phyloP scores from a whole-genome alignment of 2,329 filamentous ascomycete species.

The Penicillium digitatum region DNA sequence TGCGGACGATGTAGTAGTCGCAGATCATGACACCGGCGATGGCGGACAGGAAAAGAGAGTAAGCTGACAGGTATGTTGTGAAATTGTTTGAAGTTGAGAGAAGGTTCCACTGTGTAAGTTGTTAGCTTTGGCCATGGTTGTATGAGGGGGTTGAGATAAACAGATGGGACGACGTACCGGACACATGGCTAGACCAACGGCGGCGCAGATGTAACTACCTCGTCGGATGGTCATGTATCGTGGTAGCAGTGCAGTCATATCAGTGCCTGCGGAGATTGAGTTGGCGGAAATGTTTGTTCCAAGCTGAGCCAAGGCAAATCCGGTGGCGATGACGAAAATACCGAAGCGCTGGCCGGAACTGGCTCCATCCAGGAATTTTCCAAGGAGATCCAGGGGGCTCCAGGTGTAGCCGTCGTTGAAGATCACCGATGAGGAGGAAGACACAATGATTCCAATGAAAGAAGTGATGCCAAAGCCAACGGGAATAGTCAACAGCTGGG shows the following conservation, averaged over 20 bases:
- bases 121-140: slow-evolving; percentile 10
- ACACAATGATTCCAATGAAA: slow-evolving; percentile 79
- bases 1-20: slow-evolving; percentile 84
- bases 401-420: slow-evolving; percentile 62
- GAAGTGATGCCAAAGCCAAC: slow-evolving; percentile 71
- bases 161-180: slow-evolving; percentile 49
- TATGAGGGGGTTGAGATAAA: background rate
- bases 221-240: slow-evolving; percentile 80
- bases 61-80: slow-evolving; percentile 85
- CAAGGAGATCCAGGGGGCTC: slow-evolving; percentile 67
- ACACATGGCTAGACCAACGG: slow-evolving; percentile 77
- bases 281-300: slow-evolving; percentile 87
- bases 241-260: slow-evolving; percentile 75
- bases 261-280: slow-evolving; percentile 75
- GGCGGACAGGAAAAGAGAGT: slow-evolving; percentile 88
- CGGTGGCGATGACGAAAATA: slow-evolving; percentile 67
- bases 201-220: slow-evolving; percentile 79
- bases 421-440: slow-evolving; percentile 62
- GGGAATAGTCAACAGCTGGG: slow-evolving; percentile 73
- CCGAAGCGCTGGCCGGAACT: slow-evolving; percentile 66
- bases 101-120: slow-evolving; percentile 54
- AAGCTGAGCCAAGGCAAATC: slow-evolving; percentile 74
- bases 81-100: slow-evolving; percentile 74
- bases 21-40: slow-evolving; percentile 87
- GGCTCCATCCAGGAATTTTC: slow-evolving; percentile 65